Base-by-base conservation (phyloP, 306 rosid species). In the Cucurbita ficifolia region DNA sequence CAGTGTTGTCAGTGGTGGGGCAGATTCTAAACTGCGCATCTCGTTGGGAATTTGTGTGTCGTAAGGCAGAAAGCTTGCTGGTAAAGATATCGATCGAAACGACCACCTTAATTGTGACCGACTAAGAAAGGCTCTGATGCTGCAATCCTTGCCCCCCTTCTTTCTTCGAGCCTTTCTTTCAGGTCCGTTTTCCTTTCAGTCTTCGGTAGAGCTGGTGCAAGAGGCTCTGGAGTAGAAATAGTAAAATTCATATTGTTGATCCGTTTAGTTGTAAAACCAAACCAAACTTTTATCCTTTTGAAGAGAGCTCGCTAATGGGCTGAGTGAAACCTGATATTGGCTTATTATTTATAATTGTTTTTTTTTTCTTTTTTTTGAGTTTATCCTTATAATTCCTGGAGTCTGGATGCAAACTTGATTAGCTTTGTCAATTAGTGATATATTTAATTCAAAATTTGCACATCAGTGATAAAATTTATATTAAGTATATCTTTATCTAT, bases 1-100 rank as follows among this genome's bases (percentile, higher is more conserved):
- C 59, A 79, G 76, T 62, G 76, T 95, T 69, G 60, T 89, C 74
- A 95, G 99, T 70, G 99, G 99, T 13, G 97, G 99, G 55, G 97
- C 79, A 5, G 99, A 95, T 79, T 83, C 96, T 54, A 89, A 79
- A 81, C 92, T 95, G 13, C 74, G 92, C 81, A 80, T 95, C 71
- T 89, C 92, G 79, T 88, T 96, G 2, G 90, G 87, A 40, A 82
- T 88, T 82, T 79, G 87, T 8, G 79, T 91, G 55, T 73, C 35
- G 61, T 84, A 73, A 90, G 79, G 74, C 72, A 70, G 58, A 81
- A 53, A 49, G 42, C 36, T 36, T 38, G 18, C 24, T 72, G 49
- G 54, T 72, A 51, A 16, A 67, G 38, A 45, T 67, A 21, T 64
- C 51, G 14, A 5, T 24, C 14, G 8, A 10, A 55, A 21, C 3